Evolutionary conservation across 2,329 filamentous ascomycete genomes (phyloP), one percentile per base, ranked within the genome.

Genomic region (Cladophialophora carrionii): DNA sequence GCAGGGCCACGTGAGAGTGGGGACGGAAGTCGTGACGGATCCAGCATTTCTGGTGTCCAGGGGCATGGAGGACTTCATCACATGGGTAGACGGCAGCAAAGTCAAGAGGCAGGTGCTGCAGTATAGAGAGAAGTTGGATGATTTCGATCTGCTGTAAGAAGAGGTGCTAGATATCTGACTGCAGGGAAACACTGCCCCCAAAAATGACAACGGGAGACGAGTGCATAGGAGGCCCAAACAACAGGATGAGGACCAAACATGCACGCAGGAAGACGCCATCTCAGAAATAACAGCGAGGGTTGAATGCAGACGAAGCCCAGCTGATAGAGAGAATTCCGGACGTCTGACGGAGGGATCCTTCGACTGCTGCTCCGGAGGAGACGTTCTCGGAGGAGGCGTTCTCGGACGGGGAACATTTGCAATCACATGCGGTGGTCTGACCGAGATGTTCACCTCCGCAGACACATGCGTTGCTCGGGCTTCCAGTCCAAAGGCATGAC

Each of bases 51-150:
- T 97, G 60, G 92, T 98, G 7, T 95, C 91, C 43, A 84, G 93
- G 70, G 90, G 87, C 67, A 91, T 96, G 85, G 94, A 98, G 79
- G 94, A 98, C 79, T 96, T 96, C 76, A 90, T 98, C 20, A 97
- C 94, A 0, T 98, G 94, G 94, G 89, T 94, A 9, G 91, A 96
- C 73, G 92, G 91, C 66, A 96, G 91, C 78, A 97, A 97, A 90
- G 93, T 98, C 77, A 96, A 96, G 89, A 86, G 90, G 75, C 95
- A 92, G 76, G 96, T 97, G 70, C 88, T 96, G 86, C 91, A 91
- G 79, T 98, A 97, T 77, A 87, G 92, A 72, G 92, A 97, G 78
- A 91, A 96, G 82, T 79, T 97, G 79, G 94, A 98, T 79, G 94
- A 98, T 79, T 98, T 96, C 75, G 94, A 98, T 80, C 80, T 97